Evolutionary conservation across 768 basidiomycete genomes (phyloP).

Genomic region (Suillus spraguei): DNA sequence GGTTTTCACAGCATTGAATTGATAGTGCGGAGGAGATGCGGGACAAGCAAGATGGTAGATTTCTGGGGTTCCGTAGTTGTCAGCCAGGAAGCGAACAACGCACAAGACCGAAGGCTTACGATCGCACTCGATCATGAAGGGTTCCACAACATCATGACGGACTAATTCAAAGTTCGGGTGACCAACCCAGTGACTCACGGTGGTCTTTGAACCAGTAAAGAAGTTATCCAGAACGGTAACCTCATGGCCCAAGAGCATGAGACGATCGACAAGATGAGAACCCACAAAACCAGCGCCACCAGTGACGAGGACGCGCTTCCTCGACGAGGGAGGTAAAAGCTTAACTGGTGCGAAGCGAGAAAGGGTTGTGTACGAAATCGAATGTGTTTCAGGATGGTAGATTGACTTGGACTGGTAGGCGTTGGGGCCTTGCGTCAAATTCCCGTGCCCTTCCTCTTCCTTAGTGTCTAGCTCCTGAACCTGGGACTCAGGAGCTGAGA

Average conservation of each 20-base stretch:
- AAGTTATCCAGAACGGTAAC: constrained; percentile 98
- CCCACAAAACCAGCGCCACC: constrained; percentile 99
- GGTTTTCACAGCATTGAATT: constrained; percentile 97
- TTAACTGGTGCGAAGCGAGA: constrained; percentile 93
- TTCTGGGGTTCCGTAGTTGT: constrained; percentile 48
- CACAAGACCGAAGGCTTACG: constrained; percentile 54
- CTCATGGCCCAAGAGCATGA: constrained; percentile 98
- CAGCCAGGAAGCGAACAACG: constrained; percentile 4
- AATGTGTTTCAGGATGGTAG: constrained; percentile 74
- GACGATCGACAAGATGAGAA: constrained; percentile 94
- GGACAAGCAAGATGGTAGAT: constrained; percentile 99
- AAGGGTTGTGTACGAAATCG: constrained; percentile 91
- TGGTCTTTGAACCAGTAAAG: constrained; percentile 98
- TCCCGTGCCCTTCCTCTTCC: constrained; percentile 50
- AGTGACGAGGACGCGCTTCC: constrained; percentile 93
- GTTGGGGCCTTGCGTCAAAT: constrained; percentile 49
- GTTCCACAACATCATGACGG: constrained; percentile 95
- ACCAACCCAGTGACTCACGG: constrained; percentile 93
- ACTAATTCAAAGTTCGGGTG: constrained; percentile 99
- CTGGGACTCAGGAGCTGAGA: constrained; percentile 40
- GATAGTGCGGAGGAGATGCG: constrained; percentile 96
- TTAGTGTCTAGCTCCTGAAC: constrained; percentile 41
- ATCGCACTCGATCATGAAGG: constrained; percentile 98
- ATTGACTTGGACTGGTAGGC: constrained; percentile 85
- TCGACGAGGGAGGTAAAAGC: constrained; percentile 70